Evolutionary conservation across 768 basidiomycete genomes (phyloP), one percentile per base, ranked within the genome.

Genomic region (Naganishia kalamii): DNA sequence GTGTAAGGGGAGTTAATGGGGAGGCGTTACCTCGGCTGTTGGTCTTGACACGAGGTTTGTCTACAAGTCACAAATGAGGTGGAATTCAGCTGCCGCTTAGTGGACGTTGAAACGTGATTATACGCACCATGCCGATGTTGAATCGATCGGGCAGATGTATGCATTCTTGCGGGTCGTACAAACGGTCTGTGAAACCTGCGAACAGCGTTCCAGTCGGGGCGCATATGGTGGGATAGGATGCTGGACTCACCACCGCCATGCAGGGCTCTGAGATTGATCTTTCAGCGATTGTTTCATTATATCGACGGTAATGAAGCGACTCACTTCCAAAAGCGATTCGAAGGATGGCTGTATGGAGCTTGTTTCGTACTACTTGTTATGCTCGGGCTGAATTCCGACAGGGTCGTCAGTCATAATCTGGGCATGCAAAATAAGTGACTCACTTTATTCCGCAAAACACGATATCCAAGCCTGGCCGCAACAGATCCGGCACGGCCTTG

Each of bases 1-100:
- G 29, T 33, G 4, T 40, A 2, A 17, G 41, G 4, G 19, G 27
- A 21, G n/a, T 4, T 10, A 59, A 44, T 15, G 62, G 68, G 0
- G 84, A 83, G 0, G 88, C 80, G 61, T 80, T 79, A 85, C 87
- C 77, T 88, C 83, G 0, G 82, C 75, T 0, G 88, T 88, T 0
- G 88, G 85, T 23, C 88, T 81, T 8, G 83, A 82, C 7, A 89
- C 86, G 0, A 92, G 79, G 71, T 92, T 88, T 0, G 88, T 90
- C 89, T 90, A n/a, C n/a, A n/a, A n/a, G n/a, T n/a, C n/a, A n/a
- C n/a, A n/a, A n/a, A n/a, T 62, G 0, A 47, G 4, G 25, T 19
- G 6, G 13, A 17, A 5, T 17, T 61, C 27, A 61, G 43, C 23
- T 46, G 4, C 40, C 25, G 8, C 17, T n/a, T 23, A 3, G 21